These are phyloP conservation scores for Paramecium caudatum DNA, from an alignment of 73 alveolate species.

Conservation along the genomic window DNA sequence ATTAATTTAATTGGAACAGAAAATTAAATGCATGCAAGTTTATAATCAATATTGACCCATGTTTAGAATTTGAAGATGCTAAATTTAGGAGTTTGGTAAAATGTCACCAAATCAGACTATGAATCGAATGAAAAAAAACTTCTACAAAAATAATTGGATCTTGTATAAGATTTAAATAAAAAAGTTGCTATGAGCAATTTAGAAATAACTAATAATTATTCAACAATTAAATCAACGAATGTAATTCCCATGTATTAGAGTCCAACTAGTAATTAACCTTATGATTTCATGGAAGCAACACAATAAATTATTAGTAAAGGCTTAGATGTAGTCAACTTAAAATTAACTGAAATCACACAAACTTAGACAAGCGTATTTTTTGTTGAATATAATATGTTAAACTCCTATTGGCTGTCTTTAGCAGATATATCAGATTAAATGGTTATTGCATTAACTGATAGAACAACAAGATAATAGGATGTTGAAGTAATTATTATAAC, in stretches of 20 bases:
- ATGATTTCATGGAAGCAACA: conserved; percentile 69
- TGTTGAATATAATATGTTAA: conserved; percentile 36
- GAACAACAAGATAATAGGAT: not conserved
- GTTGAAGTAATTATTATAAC: not conserved
- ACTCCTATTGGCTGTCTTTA: conserved; percentile 41
- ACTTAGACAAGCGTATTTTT: conserved; percentile 26
- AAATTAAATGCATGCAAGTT: not conserved
- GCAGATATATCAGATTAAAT: not conserved
- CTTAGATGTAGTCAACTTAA: not conserved
- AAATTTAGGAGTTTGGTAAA: conserved; percentile 32
- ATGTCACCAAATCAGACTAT: not conserved
- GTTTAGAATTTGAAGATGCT: conserved; percentile 27
- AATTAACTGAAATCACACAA: not conserved
- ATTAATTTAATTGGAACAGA: conserved; percentile 11
- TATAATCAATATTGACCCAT: conserved; percentile 1
- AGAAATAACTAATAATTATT: not conserved
- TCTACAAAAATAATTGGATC: not conserved
- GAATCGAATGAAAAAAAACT: not conserved
- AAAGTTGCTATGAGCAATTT: not conserved
- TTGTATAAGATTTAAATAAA: conserved; percentile 34
- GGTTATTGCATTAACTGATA: conserved; percentile 26
- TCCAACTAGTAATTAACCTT: not conserved
- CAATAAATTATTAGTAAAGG: conserved; percentile 58
- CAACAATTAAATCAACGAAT: not conserved
- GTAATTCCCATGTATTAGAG: not conserved